Base-by-base conservation (phyloP, 75 land plant genomes). In the Chamaecyparis obtusa region DNA sequence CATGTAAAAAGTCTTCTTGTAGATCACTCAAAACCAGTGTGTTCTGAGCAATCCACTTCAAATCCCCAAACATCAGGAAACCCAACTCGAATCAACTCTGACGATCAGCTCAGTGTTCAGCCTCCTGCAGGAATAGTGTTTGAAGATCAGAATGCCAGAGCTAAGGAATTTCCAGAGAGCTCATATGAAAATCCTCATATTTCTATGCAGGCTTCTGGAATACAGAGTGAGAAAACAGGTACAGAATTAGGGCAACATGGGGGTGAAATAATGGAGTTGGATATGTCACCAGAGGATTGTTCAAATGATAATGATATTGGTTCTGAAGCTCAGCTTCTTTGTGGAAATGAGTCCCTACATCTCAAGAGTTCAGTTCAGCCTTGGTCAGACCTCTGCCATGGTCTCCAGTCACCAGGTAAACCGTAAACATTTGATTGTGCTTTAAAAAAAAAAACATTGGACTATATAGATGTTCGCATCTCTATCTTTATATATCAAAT, bases 1-100 rank as follows among this genome's bases (percentile, higher is more conserved):
- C 94, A 89, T 24, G 89, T 89, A 14, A 88, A 87, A 81, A 91
- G 86, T 78, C 89, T 92, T 83, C 92, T 96, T 88, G 46, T 46
- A 3, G 94, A 94, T 46, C 88, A 89, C 49, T 91, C 92, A 56
- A 92, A 89, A 64, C 96, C 95, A 8, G 92, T 89, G 10, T 85
- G 90, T 84, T 93, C 97, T 5, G 96, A 92, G 79, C 96, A 92
- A 49, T 95, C 98, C 46, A 93, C 94, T 15, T 94, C 96, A 7
- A 93, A 89, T 64, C 94, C 93, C 19, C 85, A 56, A 17, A 74
- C 36, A 33, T 82, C 88, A 67, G 83, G 85, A 71, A 56, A 86
- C 75, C 76, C 33, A 17, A 71, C 85, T 1, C 87, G 72, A 30
- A 85, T 76, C 81, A 87, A 83, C 83, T 88, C 91, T 19, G 89